phyloP scores from a whole-genome alignment of 1,139 yeast genomes.

The Candida tropicalis region DNA sequence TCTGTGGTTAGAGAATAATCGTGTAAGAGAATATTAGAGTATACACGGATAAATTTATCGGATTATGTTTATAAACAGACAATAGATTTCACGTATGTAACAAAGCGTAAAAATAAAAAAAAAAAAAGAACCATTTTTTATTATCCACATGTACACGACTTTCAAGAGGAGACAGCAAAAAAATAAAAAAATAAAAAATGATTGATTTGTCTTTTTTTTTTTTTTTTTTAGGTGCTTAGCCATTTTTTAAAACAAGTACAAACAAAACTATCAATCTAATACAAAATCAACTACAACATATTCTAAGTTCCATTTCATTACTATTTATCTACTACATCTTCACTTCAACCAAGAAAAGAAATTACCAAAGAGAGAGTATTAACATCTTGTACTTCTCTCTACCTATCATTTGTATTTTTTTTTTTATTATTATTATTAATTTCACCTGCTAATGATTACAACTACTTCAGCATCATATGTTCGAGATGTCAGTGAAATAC shows the following conservation, averaged over 20 bases:
- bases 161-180: neutral
- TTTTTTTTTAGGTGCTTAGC: neutral
- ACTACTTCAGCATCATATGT: constrained; percentile 10
- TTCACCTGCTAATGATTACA: constrained; percentile 1
- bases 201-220: too few species aligned
- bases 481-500: constrained; percentile 31
- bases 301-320: too few species aligned
- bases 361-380: too few species aligned
- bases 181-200: neutral
- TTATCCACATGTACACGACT: neutral
- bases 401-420: too few species aligned
- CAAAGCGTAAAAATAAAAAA: neutral
- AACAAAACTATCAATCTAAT: neutral
- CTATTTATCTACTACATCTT: too few species aligned
- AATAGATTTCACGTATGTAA: too few species aligned
- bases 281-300: neutral
- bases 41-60: too few species aligned
- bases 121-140: neutral
- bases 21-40: too few species aligned
- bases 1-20: too few species aligned
- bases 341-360: too few species aligned
- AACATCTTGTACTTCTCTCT: too few species aligned
- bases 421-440: neutral
- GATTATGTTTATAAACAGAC: too few species aligned
- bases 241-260: neutral